Conservation (phyloP, 140 eudicot species). For the Oenanthe javanica region DNA sequence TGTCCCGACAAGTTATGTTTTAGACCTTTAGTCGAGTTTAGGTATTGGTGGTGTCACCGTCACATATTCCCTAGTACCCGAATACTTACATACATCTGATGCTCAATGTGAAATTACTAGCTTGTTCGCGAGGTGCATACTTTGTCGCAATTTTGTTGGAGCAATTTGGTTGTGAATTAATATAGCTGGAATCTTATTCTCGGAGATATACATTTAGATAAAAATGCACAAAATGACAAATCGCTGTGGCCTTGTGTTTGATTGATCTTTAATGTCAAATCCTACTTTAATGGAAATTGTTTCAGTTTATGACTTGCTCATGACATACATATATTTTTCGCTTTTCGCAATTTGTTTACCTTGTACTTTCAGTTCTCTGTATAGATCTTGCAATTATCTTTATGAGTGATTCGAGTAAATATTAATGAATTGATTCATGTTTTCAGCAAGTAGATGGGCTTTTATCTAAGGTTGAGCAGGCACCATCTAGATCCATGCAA, state of each 20-base stretch:
- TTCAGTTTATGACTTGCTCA: not conserved
- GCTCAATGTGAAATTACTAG: not conserved
- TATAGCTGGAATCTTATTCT: not conserved
- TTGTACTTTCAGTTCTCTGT: not conserved
- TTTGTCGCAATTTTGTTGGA: not conserved
- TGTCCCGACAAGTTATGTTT: not conserved
- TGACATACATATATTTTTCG: not conserved
- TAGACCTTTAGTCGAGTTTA: no score
- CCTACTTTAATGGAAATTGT: not conserved
- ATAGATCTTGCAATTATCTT: not conserved
- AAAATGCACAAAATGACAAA: not conserved
- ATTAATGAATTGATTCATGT: slow-evolving; percentile 4
- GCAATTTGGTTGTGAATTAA: not conserved
- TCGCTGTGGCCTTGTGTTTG: not conserved
- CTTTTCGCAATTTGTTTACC: not conserved
- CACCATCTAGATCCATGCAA: slow-evolving; percentile 39
- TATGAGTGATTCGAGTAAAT: not conserved
- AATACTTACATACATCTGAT: no score
- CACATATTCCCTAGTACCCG: not conserved
- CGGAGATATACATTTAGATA: not conserved
- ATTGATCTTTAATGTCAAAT: not conserved
- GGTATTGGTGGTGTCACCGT: not conserved
- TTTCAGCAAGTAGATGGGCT: slow-evolving; percentile 49
- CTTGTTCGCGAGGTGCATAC: not conserved
- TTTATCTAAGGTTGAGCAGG: slow-evolving; percentile 57